Evolutionary conservation across 257 asterid genomes (phyloP).

Genomic region (Solanum lignicaule): DNA sequence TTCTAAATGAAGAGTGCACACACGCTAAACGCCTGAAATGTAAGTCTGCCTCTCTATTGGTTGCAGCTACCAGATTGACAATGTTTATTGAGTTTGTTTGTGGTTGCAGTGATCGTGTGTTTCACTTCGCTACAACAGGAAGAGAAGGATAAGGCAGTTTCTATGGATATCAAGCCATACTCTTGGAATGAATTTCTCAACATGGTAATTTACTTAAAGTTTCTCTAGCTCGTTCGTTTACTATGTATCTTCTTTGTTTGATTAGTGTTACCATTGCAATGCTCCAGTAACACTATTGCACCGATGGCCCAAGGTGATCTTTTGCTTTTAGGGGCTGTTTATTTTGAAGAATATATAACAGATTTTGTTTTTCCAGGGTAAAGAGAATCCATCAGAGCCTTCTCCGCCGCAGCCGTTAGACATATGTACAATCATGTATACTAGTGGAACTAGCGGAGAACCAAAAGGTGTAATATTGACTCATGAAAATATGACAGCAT

Average conservation of each 20-base stretch:
- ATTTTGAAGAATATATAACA: not conserved
- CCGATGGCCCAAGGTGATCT: not conserved
- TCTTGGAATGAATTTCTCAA: conserved; percentile 70
- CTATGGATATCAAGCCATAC: conserved; percentile 42
- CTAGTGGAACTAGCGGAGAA: conserved; percentile 94
- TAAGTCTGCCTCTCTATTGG: conserved; percentile 20
- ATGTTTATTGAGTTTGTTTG: conserved; percentile 5
- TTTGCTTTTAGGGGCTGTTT: not conserved
- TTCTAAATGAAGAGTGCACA: conserved; percentile 62
- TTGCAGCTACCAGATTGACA: not conserved
- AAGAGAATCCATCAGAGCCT: conserved; percentile 32
- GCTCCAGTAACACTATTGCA: not conserved
- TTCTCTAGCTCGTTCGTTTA: not conserved
- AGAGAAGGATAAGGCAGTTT: conserved; percentile 37
- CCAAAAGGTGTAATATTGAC: conserved; percentile 95
- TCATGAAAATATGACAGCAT: conserved; percentile 63
- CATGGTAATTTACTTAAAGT: conserved; percentile 27
- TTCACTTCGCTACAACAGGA: conserved; percentile 59
- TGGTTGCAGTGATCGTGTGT: conserved; percentile 64
- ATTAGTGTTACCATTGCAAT: not conserved
- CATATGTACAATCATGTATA: conserved; percentile 86
- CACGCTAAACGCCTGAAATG: conserved; percentile 65
- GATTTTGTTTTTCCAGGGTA: conserved; percentile 41
- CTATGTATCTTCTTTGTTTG: not conserved
- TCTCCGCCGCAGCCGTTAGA: conserved; percentile 56